Evolutionary conservation across 2,329 filamentous ascomycete species (phyloP).

Genomic region (Microdochium paspali): DNA sequence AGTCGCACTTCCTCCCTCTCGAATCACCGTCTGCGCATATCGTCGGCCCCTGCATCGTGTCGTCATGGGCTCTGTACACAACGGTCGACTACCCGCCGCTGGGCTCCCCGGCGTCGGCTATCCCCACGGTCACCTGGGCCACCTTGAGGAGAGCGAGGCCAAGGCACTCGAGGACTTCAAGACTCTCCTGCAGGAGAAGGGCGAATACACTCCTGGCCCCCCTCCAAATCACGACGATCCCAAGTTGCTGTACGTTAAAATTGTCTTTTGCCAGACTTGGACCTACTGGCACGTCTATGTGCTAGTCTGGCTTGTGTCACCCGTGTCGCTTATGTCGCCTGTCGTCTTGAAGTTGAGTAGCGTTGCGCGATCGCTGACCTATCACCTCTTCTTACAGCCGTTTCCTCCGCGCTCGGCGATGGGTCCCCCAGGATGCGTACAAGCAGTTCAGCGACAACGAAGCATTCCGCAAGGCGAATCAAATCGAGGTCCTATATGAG

Average conservation of each 20-base stretch:
- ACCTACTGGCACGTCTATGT: no score
- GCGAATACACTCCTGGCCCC: slow-evolving; percentile 48
- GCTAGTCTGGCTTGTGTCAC: no score
- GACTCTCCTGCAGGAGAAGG: slow-evolving; percentile 51
- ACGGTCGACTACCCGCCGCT: slow-evolving; percentile 16
- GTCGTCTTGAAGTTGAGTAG: no score
- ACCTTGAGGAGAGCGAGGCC: slow-evolving; percentile 62
- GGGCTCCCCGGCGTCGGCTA: slow-evolving; percentile 37
- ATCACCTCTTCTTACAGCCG: slow-evolving; percentile 41
- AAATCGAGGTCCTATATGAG: slow-evolving; percentile 70
- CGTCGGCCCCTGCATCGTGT: background rate
- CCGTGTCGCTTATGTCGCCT: no score
- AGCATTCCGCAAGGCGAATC: slow-evolving; percentile 73
- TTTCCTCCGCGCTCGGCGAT: slow-evolving; percentile 77
- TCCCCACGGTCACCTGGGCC: slow-evolving; percentile 70
- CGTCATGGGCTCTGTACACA: slow-evolving; percentile 10
- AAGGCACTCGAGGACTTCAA: slow-evolving; percentile 65
- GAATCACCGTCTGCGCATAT: background rate
- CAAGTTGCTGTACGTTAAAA: slow-evolving; percentile 52
- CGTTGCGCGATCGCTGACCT: slow-evolving; percentile 2
- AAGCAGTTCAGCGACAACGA: slow-evolving; percentile 83
- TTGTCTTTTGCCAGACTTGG: no score
- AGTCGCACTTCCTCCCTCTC: background rate
- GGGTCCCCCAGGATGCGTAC: slow-evolving; percentile 67
- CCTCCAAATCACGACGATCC: slow-evolving; percentile 62